phyloP scores from a whole-genome alignment of 2,329 filamentous ascomycete genomes.

The Colletotrichum scovillei region DNA sequence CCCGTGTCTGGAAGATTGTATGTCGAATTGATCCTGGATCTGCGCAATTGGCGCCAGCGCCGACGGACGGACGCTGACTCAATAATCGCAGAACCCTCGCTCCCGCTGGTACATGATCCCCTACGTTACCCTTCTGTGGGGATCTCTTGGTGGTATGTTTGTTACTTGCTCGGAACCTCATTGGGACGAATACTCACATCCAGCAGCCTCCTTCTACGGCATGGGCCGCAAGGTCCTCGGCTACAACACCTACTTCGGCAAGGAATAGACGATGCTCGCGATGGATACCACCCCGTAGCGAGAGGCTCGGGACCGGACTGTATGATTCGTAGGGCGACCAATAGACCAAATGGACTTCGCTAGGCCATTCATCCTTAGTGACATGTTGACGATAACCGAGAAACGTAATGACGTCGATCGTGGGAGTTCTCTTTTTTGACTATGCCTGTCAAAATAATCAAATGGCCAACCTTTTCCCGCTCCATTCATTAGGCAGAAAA shows the following conservation, averaged over 20 bases:
- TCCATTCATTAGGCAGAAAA: conserved; percentile 6
- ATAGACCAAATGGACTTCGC: conserved; percentile 25
- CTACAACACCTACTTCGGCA: conserved; percentile 82
- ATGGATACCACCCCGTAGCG: background rate
- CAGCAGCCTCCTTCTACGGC: conserved; percentile 72
- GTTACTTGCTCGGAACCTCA: background rate
- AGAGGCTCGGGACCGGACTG: conserved; percentile 9
- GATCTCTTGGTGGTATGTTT: conserved; percentile 70
- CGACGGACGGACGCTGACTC: conserved; percentile 20
- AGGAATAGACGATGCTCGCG: conserved; percentile 53
- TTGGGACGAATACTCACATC: conserved; percentile 37
- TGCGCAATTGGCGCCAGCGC: background rate
- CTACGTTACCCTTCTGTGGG: conserved; percentile 75
- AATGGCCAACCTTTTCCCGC: conserved; percentile 15
- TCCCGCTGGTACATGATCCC: conserved; percentile 74
- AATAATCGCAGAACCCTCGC: conserved; percentile 65
- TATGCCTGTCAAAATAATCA: conserved; percentile 19
- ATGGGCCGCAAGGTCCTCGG: conserved; percentile 79
- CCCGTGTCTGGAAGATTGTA: conserved; percentile 84
- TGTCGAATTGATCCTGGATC: conserved; percentile 47
- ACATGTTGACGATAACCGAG: conserved; percentile 17
- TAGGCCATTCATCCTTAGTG: conserved; percentile 2
- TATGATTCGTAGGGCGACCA: conserved; percentile 31
- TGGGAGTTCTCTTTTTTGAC: conserved; percentile 16
- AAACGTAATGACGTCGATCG: conserved; percentile 9